Conservation (phyloP, 352 stramenopile genomes). For the Globisporangium cederbergense region DNA sequence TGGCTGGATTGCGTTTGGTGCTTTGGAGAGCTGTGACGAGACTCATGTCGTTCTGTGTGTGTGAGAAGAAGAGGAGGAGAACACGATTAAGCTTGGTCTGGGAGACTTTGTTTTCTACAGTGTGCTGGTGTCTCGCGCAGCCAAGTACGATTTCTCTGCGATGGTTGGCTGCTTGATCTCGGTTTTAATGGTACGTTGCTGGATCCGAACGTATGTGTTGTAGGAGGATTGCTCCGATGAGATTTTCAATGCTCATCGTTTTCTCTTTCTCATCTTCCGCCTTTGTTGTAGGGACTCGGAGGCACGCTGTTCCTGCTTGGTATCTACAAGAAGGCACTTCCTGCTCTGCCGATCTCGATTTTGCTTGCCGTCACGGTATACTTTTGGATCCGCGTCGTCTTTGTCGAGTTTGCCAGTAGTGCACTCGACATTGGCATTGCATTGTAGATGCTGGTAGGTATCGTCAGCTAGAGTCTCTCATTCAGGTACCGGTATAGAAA, state of each 20-base stretch:
- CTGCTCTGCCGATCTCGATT: constrained; percentile 95
- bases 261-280: constrained; percentile 9
- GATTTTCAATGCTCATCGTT: not conserved
- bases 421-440: constrained; percentile 35
- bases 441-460: constrained; percentile 9
- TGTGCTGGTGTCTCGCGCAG: constrained; percentile 95
- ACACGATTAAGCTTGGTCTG: constrained; percentile 93
- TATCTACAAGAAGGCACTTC: constrained; percentile 94
- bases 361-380: constrained; percentile 72
- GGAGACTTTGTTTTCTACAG: constrained; percentile 99
- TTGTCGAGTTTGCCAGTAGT: constrained; percentile 58
- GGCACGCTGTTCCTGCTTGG: constrained; percentile 95
- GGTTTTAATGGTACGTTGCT: constrained; percentile 85
- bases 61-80: constrained; percentile 49
- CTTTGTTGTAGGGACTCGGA: constrained; percentile 73
- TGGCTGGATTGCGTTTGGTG: not conserved
- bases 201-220: no score
- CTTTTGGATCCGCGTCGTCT: constrained; percentile 76
- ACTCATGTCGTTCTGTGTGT: not conserved
- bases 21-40: not conserved
- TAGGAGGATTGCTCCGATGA: no score
- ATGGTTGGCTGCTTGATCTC: constrained; percentile 93
- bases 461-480: not conserved
- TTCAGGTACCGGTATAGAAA: not conserved
- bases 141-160: constrained; percentile 93